Evolutionary conservation across 495 filamentous ascomycete genomes (phyloP).

Genomic region (Hypomontagnella submonticulosa): DNA sequence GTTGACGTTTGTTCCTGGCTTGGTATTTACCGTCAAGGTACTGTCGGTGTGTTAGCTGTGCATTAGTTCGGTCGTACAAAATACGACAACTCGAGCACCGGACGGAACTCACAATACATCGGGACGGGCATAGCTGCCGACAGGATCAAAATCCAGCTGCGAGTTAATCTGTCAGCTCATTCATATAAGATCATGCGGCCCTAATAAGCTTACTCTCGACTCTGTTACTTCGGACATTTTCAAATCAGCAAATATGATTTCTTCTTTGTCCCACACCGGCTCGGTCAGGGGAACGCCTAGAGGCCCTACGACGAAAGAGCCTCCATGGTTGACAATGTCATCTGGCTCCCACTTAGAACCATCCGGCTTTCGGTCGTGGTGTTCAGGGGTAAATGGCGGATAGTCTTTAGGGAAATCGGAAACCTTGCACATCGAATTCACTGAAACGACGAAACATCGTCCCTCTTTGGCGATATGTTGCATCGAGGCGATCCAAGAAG

Average conservation of each 20-base stretch:
- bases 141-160: conserved; percentile 57
- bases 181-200: neutral
- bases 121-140: conserved; percentile 55
- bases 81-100: neutral
- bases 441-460: conserved; percentile 55
- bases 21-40: conserved; percentile 52
- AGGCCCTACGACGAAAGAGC: conserved; percentile 54
- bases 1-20: conserved; percentile 49
- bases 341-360: conserved; percentile 51
- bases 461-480: conserved; percentile 60
- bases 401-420: conserved; percentile 57
- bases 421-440: conserved; percentile 55
- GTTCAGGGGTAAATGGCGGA: conserved; percentile 54
- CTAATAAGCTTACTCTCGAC: conserved; percentile 48
- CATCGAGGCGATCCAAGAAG: conserved; percentile 55
- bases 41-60: conserved; percentile 33
- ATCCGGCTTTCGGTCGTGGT: conserved; percentile 52
- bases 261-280: conserved; percentile 55
- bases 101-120: conserved; percentile 55
- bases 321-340: conserved; percentile 54
- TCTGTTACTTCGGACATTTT: conserved; percentile 49
- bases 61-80: neutral
- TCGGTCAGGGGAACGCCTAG: conserved; percentile 52
- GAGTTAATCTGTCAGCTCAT: conserved; percentile 6
- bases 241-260: conserved; percentile 53